These are phyloP conservation scores for Moricandia moricandioides DNA, from an alignment of 345 rosid species.

Conservation along the genomic window DNA sequence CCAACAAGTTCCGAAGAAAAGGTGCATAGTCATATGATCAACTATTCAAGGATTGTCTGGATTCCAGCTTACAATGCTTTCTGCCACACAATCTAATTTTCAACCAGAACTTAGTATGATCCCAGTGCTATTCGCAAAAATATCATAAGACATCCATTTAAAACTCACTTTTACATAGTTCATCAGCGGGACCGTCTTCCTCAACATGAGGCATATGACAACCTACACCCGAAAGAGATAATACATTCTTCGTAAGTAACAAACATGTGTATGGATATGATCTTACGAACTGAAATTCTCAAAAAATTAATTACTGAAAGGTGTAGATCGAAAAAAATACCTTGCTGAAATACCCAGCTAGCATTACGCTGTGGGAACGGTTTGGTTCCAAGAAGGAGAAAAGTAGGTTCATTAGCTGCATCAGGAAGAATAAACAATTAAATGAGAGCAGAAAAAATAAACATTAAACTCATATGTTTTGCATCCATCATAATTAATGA, in stretches of 20 bases:
- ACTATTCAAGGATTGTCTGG: background rate
- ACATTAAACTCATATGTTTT: background rate
- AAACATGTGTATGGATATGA: background rate
- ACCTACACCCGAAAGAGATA: slow-evolving; percentile 51
- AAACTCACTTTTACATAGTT: slow-evolving; percentile 82
- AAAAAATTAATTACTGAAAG: background rate
- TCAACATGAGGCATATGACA: slow-evolving; percentile 87
- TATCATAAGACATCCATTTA: background rate
- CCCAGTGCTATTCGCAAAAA: background rate
- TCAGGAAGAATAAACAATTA: slow-evolving; percentile 19
- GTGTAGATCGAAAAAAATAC: slow-evolving; percentile 33
- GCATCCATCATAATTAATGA: background rate
- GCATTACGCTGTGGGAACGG: slow-evolving; percentile 75
- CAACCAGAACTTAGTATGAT: slow-evolving; percentile 1
- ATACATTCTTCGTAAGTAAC: background rate
- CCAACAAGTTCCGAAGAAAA: slow-evolving; percentile 12
- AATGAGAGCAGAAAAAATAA: slow-evolving; percentile 17
- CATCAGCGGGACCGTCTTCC: slow-evolving; percentile 85
- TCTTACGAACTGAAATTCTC: background rate
- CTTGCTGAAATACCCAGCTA: slow-evolving; percentile 98
- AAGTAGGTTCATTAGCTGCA: slow-evolving; percentile 89
- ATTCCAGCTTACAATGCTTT: background rate
- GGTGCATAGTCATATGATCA: background rate
- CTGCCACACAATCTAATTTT: background rate
- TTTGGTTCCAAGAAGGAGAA: slow-evolving; percentile 92